These are phyloP conservation scores for Blastocrithidia nonstop DNA, from an alignment of 208 protist genomes.

Conservation along the genomic window DNA sequence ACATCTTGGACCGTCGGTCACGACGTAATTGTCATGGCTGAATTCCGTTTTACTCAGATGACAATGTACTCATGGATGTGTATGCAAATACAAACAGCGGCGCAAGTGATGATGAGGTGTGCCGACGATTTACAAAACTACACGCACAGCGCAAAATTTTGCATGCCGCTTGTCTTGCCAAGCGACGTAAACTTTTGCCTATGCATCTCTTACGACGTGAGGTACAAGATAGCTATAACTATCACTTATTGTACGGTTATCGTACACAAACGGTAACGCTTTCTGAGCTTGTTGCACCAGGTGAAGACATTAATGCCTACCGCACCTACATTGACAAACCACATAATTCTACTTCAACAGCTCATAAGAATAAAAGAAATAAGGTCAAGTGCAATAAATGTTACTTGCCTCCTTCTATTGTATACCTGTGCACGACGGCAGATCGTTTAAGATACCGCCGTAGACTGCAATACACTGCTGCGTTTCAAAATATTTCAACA, in stretches of 20 bases:
- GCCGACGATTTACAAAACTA: conserved; percentile 8
- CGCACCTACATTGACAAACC: no score
- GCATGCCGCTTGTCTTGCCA: conserved; percentile 48
- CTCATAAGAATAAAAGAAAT: no score
- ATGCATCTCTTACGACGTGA: conserved; percentile 33
- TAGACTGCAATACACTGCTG: conserved; percentile 21
- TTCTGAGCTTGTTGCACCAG: no score
- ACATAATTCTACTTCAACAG: no score
- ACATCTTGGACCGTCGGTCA: conserved; percentile 45
- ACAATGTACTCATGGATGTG: conserved; percentile 29
- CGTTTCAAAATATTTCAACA: conserved; percentile 24
- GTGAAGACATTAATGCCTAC: no score
- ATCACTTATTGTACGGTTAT: conserved; percentile 62
- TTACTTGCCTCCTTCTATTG: conserved; percentile 1
- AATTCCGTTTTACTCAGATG: conserved; percentile 56
- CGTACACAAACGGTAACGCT: conserved; percentile 13
- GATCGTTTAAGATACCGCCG: conserved; percentile 22
- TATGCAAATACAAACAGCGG: conserved; percentile 2
- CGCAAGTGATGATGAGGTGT: not conserved
- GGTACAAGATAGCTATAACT: conserved; percentile 16
- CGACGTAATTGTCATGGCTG: conserved; percentile 43
- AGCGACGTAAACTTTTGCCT: conserved; percentile 36
- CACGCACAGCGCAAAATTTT: conserved; percentile 19
- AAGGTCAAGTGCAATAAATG: no score
- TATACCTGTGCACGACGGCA: conserved; percentile 14